Percentiles rank a stretch among this genome's conserved stretches.
Conservation (phyloP, 371 early-diverging fungal species). For the Sporodiniella umbellata region DNA sequence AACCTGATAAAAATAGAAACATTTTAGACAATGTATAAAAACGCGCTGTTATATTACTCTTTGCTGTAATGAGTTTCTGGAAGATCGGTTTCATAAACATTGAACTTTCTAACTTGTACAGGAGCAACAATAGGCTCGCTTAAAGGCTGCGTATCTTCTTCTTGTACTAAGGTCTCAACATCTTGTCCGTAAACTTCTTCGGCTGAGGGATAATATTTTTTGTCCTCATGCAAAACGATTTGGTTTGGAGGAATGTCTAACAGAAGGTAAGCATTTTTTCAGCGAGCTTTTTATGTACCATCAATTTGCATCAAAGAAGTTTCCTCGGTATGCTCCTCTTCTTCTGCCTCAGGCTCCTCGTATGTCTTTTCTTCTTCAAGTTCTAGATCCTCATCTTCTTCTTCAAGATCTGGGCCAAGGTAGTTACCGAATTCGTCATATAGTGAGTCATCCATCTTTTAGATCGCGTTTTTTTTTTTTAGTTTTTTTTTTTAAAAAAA, state of each 20-base stretch:
- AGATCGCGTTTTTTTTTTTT: conserved; percentile 7
- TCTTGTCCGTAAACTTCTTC: conserved; percentile 96
- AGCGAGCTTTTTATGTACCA: conserved; percentile 21
- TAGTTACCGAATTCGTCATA: conserved; percentile 99
- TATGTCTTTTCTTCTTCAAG: conserved; percentile 35
- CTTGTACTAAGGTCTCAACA: conserved; percentile 95
- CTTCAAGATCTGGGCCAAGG: conserved; percentile 88
- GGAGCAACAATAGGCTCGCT: conserved; percentile 95
- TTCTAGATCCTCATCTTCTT: conserved; percentile 49
- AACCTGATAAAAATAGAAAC: background rate
- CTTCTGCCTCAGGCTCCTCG: conserved; percentile 25
- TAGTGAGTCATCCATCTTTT: conserved; percentile 72
- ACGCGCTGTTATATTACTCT: conserved; percentile 45
- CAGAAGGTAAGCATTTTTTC: background rate
- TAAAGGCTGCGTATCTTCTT: conserved; percentile 97
- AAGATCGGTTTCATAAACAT: conserved; percentile 79
- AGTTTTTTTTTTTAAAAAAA: no score
- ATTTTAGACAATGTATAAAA: background rate
- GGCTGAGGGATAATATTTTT: conserved; percentile 95
- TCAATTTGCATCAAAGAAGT: conserved; percentile 41
- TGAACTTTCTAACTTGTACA: conserved; percentile 79
- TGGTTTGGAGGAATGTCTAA: conserved; percentile 68
- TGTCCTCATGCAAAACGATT: conserved; percentile 95
- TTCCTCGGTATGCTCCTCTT: conserved; percentile 28
- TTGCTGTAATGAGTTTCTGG: conserved; percentile 84